These are phyloP conservation scores for Mycena rosella DNA, from an alignment of 768 basidiomycete genomes.

Conservation along the genomic window DNA sequence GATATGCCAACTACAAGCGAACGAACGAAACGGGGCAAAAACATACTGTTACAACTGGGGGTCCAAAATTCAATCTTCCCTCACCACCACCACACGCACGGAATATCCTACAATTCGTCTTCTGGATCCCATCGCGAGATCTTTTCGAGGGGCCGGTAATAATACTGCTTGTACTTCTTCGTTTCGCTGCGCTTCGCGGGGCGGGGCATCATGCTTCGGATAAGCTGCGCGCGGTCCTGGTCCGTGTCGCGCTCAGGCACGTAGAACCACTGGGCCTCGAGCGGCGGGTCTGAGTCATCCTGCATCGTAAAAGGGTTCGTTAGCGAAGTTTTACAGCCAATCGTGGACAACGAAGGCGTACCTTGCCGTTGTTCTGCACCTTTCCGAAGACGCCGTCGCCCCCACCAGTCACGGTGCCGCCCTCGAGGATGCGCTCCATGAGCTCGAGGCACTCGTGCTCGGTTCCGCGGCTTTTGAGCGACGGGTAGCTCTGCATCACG, in stretches of 20 bases:
- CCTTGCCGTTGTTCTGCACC: constrained; percentile 75
- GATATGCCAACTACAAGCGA: constrained; percentile 22
- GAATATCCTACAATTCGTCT: constrained; percentile 61
- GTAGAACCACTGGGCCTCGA: constrained; percentile 83
- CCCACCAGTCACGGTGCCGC: constrained; percentile 53
- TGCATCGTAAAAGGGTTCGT: constrained; percentile 43
- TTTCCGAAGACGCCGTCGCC: constrained; percentile 78
- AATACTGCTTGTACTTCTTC: constrained; percentile 90
- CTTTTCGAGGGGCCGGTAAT: constrained; percentile 80
- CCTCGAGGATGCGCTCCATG: constrained; percentile 64
- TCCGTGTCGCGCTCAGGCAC: constrained; percentile 80
- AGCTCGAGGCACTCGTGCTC: constrained; percentile 64
- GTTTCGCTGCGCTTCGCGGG: constrained; percentile 81
- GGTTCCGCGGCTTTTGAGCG: constrained; percentile 55
- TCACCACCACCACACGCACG: too few relatives aligned
- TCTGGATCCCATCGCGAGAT: constrained; percentile 82
- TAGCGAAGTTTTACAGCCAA: not conserved
- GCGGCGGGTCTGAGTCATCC: constrained; percentile 62
- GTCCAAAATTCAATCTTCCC: constrained; percentile 17
- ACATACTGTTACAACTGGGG: constrained; percentile 28
- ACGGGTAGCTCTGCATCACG: constrained; percentile 66
- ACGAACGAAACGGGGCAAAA: too few relatives aligned
- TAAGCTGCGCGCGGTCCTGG: constrained; percentile 74
- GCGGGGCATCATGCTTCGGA: constrained; percentile 81
- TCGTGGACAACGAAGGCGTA: constrained; percentile 42